Percentiles rank a stretch among this genome's conserved stretches.
Conservation (phyloP, 2,329 filamentous ascomycete genomes). For the Mycosphaerelloides madeirae region DNA sequence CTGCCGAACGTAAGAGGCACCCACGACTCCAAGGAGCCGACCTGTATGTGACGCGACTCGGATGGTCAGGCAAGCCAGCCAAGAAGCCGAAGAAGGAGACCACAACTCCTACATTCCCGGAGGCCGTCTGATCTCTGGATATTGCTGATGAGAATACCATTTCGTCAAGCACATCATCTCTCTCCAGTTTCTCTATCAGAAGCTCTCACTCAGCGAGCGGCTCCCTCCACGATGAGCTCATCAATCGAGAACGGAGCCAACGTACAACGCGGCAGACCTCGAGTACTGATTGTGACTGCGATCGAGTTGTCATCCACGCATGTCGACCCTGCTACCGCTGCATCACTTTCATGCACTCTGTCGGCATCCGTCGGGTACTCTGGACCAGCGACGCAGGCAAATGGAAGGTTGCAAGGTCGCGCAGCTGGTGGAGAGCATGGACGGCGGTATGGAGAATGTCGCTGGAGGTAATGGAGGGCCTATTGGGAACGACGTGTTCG, state of each 20-base stretch:
- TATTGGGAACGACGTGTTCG: conserved; percentile 39
- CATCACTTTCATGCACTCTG: conserved; percentile 48
- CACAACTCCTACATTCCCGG: background rate
- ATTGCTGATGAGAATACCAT: conserved; percentile 1
- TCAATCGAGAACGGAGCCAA: conserved; percentile 21
- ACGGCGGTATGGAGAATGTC: conserved; percentile 27
- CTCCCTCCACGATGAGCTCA: conserved; percentile 49
- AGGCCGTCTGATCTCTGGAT: background rate
- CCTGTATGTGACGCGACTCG: conserved; percentile 48
- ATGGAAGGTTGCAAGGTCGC: conserved; percentile 49
- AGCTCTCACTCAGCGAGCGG: conserved; percentile 21
- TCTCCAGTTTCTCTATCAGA: conserved; percentile 11
- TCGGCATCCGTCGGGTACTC: conserved; percentile 50
- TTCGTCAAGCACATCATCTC: conserved; percentile 10
- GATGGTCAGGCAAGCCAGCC: conserved; percentile 22
- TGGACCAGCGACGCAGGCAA: conserved; percentile 48
- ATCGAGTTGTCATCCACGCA: conserved; percentile 29
- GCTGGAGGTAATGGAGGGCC: conserved; percentile 19
- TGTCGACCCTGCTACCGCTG: conserved; percentile 52
- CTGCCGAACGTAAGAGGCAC: conserved; percentile 43
- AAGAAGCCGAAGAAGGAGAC: conserved; percentile 5
- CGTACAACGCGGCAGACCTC: background rate
- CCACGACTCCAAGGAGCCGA: conserved; percentile 47
- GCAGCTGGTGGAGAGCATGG: conserved; percentile 46
- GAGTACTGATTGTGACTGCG: conserved; percentile 7